Conservation (phyloP, 257 asterid genomes). For the Solanum stenotomum region DNA sequence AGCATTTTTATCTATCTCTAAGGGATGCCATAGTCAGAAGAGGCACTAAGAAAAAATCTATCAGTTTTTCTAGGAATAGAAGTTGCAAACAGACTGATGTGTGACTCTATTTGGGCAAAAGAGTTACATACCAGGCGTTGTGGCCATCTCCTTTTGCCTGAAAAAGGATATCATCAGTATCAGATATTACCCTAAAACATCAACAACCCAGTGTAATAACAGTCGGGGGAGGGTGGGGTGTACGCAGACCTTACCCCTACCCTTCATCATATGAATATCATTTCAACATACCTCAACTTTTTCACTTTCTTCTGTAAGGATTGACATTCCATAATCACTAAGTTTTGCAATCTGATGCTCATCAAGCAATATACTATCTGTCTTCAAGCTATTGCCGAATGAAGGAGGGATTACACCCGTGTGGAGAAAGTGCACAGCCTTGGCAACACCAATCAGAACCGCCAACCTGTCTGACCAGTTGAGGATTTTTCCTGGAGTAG, state of each 20-base stretch:
- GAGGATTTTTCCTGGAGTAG: conserved; percentile 38
- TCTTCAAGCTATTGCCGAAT: conserved; percentile 44
- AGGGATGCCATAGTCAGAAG: not conserved
- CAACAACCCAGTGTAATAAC: not conserved
- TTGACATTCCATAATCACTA: conserved; percentile 65
- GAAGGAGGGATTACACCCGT: conserved; percentile 68
- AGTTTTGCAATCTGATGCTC: conserved; percentile 54
- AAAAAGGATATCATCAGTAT: not conserved
- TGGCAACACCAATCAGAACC: conserved; percentile 46
- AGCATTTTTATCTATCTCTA: not conserved
- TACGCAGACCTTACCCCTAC: not conserved
- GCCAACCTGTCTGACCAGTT: conserved; percentile 61
- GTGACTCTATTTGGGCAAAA: not conserved
- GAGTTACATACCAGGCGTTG: not conserved
- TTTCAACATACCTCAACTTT: conserved; percentile 25
- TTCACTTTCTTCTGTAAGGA: conserved; percentile 39
- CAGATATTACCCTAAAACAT: not conserved
- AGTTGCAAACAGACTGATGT: not conserved
- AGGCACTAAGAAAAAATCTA: not conserved
- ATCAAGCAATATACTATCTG: conserved; percentile 45
- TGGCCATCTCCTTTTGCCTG: conserved; percentile 11
- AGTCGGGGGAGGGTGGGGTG: not conserved
- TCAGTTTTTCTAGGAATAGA: not conserved
- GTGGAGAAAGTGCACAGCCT: conserved; percentile 77
- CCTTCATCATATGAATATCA: not conserved